Evolutionary conservation across 305 asterid species (phyloP), one percentile per base, ranked within the genome.

Genomic region (Fraxinus paxiana): DNA sequence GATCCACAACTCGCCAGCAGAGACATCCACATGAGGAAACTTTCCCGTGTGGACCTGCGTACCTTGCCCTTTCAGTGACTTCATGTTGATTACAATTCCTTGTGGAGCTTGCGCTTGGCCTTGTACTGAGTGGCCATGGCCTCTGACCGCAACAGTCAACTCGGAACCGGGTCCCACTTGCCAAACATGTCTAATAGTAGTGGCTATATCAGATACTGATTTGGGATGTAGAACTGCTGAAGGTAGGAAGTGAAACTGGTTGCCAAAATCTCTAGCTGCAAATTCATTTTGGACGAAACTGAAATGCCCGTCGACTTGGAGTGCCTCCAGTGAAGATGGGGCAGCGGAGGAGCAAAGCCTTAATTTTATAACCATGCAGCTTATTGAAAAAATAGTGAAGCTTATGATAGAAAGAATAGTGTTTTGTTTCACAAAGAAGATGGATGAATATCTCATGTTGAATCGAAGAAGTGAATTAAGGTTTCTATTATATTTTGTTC

Each of bases 261-360:
- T 87, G 63, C 91, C 91, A 10, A 81, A 88, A 73, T 88, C 91
- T 73, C 20, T 79, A 67, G 89, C 84, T 71, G 90, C 91, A 65
- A 83, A 84, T 38, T 82, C 87, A 17, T 85, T 85, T 48, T 76
- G 73, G 12, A 12, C 33, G 59, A 87, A 88, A 18, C 80, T 83
- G 63, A 88, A 80, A 77, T 80, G 78, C 18, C 90, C 90, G 15
- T 81, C 82, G 18, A 87, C 70, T 17, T 61, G 67, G 26, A 87
- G 75, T 28, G 82, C 48, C 73, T 43, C 20, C 5, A 73, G 31
- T n/a, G 56, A 73, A 73, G 48, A 34, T 24, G 33, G 56, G 17
- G 34, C 15, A 43, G 43, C 41, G 9, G 77, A 73, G 56, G 18
- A 80, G 28, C 85, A 85, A 67, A 81, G 80, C 26, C 85, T 74